phyloP scores from a whole-genome alignment of 768 basidiomycete genomes.

The Suillus spraguei region DNA sequence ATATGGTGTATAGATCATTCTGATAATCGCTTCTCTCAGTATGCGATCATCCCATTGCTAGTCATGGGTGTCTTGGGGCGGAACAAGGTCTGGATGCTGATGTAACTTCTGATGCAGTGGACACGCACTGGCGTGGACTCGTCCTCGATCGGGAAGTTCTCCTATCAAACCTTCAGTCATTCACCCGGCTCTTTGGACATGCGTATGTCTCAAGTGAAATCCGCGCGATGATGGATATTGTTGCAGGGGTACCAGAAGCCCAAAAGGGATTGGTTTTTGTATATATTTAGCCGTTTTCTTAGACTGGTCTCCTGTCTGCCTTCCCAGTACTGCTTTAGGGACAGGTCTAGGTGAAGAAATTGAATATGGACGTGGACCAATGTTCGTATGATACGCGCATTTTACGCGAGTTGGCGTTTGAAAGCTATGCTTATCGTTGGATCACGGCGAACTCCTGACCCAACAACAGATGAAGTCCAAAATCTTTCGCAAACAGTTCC shows the following conservation, averaged over 20 bases:
- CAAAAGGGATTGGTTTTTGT: background rate
- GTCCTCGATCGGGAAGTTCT: background rate
- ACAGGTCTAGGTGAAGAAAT: background rate
- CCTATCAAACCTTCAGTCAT: background rate
- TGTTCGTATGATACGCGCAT: background rate
- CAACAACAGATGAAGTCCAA: background rate
- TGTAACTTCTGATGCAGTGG: background rate
- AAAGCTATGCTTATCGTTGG: background rate
- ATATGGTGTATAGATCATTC: background rate
- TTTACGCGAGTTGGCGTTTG: background rate
- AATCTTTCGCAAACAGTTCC: background rate
- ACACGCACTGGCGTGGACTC: background rate
- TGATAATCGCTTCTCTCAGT: background rate
- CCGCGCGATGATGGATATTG: background rate
- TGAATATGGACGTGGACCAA: background rate
- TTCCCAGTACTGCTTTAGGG: conserved; percentile 3
- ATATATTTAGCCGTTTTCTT: background rate
- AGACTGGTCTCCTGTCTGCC: background rate
- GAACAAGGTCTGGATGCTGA: background rate
- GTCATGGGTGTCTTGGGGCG: background rate
- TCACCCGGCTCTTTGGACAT: conserved; percentile 2
- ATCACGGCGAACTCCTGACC: conserved; percentile 1
- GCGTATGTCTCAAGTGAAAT: conserved; percentile 2
- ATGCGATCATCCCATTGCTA: background rate
- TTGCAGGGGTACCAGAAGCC: background rate